Evolutionary conservation across 2,329 filamentous ascomycete species (phyloP), one percentile per base, ranked within the genome.

Genomic region (Ascochyta fabae): DNA sequence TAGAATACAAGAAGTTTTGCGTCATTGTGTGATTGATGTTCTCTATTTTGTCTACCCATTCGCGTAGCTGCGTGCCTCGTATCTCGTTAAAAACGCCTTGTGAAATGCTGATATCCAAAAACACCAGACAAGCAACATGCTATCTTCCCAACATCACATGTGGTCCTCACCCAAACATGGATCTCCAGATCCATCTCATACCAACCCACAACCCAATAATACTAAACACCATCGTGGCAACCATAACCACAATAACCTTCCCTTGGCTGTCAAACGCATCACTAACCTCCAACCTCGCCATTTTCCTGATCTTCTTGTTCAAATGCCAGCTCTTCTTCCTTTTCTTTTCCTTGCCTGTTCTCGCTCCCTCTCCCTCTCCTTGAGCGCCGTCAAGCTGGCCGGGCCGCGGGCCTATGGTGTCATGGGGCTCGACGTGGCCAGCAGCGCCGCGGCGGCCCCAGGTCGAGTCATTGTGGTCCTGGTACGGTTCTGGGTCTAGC

Each of bases 231-330:
- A 69, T 13, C 26, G 66, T 62, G 4, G 80, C 66, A 8, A 75
- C 76, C 65, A 89, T 68, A 2, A 73, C 77, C 4, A 81, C 67
- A 23, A 88, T 74, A n/a, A 89, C 80, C 19, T 76, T 76, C 10
- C 78, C 75, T 23, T 85, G 80, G 69, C 88, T 78, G 68, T 83
- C 81, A 60, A 90, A 86, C 3, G 87, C 87, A 66, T 89, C 86
- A 3, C 79, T 79, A 15, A 86, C 80, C 70, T 90, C 85, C 78
- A 87, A 77, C 68, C 77, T 82, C 66, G 87, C 81, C 48, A 90
- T 77, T 69, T 86, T 85, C 56, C 82, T 65, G 38, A 79, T 77
- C 66, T 77, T 80, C 66, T 74, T 78, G 19, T 73, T 61, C 16
- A 74, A 48, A 59, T 75, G 73, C 78, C 78, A 80, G 19, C 66